Base-by-base conservation (phyloP, 2,329 filamentous ascomycete species). In the Arthrobotrys iridis region DNA sequence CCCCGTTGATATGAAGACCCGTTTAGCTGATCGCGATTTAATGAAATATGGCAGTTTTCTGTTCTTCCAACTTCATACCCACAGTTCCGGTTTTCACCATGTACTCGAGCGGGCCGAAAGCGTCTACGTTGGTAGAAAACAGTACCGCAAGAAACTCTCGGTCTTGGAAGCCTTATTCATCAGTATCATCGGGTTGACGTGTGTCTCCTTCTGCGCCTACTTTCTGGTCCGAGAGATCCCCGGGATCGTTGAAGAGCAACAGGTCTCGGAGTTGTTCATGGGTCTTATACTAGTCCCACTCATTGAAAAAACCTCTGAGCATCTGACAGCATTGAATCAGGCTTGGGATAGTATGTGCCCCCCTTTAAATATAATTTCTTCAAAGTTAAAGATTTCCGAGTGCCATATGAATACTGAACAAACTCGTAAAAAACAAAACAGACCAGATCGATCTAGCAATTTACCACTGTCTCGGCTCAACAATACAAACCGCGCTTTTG, bases 401-500 rank as follows among this genome's bases (percentile, higher is more conserved):
- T n/a, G n/a, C n/a, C n/a, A n/a, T n/a, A n/a, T n/a, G n/a, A n/a
- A n/a, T n/a, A n/a, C n/a, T n/a, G n/a, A n/a, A n/a, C n/a, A n/a
- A n/a, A n/a, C n/a, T n/a, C n/a, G n/a, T n/a, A n/a, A n/a, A 10
- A 45, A 41, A 30, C 26, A 26, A 52, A 52, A 15, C 35, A 70
- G 65, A 70, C 20, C 58, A 63, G 40, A 93, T 93, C 85, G 94
- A 94, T 83, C 90, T 93, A 81, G 92, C 92, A 0, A 86, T 95
- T 33, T 91, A 91, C 43, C 92, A 97, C 81, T 91, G 95, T 62
- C 88, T 97, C 45, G 93, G 92, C 48, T 90, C 92, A 1, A 94
- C 91, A 0, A 90, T 97, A 73, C 93, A 97, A 83, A 97, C 93
- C 0, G 92, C 93, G 0, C 86, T 97, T 30, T 88, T 97, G 80